Conservation (phyloP, 306 rosid genomes). For the Alnus glutinosa region DNA sequence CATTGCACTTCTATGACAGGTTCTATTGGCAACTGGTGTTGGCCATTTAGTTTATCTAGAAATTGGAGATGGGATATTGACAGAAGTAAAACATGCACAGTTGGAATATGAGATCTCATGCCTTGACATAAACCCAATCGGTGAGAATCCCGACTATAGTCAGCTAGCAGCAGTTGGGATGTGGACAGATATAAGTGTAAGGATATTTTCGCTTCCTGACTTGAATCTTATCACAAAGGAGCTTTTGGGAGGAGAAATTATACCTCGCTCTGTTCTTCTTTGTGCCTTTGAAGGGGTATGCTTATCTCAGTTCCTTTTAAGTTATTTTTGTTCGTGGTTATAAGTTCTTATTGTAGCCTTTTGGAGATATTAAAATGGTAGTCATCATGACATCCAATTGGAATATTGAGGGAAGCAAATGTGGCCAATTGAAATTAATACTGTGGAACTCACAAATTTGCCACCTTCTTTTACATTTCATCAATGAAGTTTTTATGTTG, state of each 20-base stretch:
- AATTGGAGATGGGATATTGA: slow-evolving; percentile 78
- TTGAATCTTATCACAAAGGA: slow-evolving; percentile 86
- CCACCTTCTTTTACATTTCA: not conserved
- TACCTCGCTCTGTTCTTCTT: slow-evolving; percentile 99
- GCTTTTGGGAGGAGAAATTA: slow-evolving; percentile 93
- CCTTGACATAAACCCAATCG: slow-evolving; percentile 94
- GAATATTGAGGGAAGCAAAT: not conserved
- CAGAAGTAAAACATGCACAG: slow-evolving; percentile 59
- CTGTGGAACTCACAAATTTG: not conserved
- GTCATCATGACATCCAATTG: not conserved
- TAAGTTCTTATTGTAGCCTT: not conserved
- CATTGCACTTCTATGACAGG: slow-evolving; percentile 55
- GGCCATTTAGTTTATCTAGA: slow-evolving; percentile 86
- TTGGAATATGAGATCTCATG: slow-evolving; percentile 93
- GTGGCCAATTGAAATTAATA: not conserved
- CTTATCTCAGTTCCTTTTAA: not conserved
- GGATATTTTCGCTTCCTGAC: slow-evolving; percentile 86
- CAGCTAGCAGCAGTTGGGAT: slow-evolving; percentile 95
- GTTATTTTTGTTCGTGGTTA: not conserved
- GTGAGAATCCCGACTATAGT: slow-evolving; percentile 76
- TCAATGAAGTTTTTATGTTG: not conserved
- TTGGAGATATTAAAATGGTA: too few species aligned
- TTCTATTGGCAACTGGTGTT: slow-evolving; percentile 95
- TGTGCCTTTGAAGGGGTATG: slow-evolving; percentile 98
- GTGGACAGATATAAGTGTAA: slow-evolving; percentile 98